Conservation (phyloP, 169 alveolate species). For the Sarcocystis neurona region DNA sequence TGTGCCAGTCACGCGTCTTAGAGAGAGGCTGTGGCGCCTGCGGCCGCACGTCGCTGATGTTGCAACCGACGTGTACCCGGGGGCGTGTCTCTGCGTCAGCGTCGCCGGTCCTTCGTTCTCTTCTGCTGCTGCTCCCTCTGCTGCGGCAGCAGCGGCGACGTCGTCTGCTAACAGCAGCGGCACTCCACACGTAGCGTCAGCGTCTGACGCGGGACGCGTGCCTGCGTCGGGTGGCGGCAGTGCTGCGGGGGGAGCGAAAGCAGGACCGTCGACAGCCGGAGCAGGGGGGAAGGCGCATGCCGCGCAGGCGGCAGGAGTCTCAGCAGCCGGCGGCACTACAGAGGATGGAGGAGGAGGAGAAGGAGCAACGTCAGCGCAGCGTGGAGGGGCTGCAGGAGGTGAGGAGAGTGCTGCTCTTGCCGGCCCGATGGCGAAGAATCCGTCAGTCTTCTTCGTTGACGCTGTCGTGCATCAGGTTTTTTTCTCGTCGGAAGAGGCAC, state of each 20-base stretch:
- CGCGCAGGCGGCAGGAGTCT: too few species aligned
- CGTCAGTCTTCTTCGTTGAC: conserved; percentile 42
- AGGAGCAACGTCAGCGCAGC: too few species aligned
- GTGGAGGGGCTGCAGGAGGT: too few species aligned
- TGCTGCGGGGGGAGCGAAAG: not conserved
- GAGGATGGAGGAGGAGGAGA: too few species aligned
- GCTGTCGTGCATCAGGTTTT: conserved; percentile 56
- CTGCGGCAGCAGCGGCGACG: conserved; percentile 32
- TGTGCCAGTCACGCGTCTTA: conserved; percentile 39
- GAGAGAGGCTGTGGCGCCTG: conserved; percentile 61
- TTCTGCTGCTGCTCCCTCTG: not conserved
- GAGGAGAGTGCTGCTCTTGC: too few species aligned
- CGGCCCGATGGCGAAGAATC: not conserved
- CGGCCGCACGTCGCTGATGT: conserved; percentile 43
- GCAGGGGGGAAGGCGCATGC: too few species aligned
- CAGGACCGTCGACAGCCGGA: too few species aligned
- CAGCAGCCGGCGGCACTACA: too few species aligned
- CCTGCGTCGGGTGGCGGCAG: not conserved
- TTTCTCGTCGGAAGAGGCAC: conserved; percentile 47
- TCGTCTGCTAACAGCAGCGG: too few species aligned
- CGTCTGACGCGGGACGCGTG: too few species aligned
- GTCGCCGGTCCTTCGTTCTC: too few species aligned
- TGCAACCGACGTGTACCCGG: conserved; percentile 46
- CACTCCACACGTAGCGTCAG: too few species aligned
- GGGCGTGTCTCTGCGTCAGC: conserved; percentile 55